phyloP scores from a whole-genome alignment of 2,329 filamentous ascomycete genomes.

The Fusarium heterosporum region DNA sequence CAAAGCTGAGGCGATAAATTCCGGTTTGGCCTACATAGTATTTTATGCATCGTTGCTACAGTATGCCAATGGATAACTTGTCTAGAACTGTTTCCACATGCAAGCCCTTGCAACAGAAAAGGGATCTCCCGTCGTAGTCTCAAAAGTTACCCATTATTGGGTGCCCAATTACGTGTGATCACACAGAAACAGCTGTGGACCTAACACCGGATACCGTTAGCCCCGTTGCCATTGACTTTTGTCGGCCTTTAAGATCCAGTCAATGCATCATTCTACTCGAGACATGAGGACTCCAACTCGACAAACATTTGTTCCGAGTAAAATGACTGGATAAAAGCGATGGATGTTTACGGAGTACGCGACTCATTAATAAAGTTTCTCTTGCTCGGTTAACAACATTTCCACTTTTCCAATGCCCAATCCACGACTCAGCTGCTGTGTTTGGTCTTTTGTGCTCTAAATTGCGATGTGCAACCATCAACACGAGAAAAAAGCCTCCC shows the following conservation, averaged over 20 bases:
- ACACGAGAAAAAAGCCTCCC: conserved; percentile 31
- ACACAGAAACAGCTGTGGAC: neutral
- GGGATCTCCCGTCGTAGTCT: no score
- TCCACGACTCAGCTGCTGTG: neutral
- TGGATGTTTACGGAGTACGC: neutral
- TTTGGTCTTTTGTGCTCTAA: conserved; percentile 6
- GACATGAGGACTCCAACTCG: conserved; percentile 5
- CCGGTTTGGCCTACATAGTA: no score
- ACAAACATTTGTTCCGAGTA: conserved; percentile 1
- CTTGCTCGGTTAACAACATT: conserved; percentile 8
- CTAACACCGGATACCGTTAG: conserved; percentile 12
- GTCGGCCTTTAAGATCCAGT: conserved; percentile 4
- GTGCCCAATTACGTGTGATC: neutral
- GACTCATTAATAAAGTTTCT: conserved; percentile 21
- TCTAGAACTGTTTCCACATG: neutral
- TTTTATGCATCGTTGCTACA: neutral
- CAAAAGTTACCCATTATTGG: neutral
- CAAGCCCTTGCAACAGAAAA: neutral
- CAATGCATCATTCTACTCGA: conserved; percentile 16
- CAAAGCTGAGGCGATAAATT: neutral
- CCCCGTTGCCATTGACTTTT: neutral
- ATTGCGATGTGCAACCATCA: conserved; percentile 36
- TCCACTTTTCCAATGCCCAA: neutral
- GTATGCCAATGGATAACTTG: neutral
- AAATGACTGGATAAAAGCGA: conserved; percentile 6